These are phyloP conservation scores for Hemerocallis citrina DNA, from an alignment of 106 monocot genomes.

Conservation along the genomic window DNA sequence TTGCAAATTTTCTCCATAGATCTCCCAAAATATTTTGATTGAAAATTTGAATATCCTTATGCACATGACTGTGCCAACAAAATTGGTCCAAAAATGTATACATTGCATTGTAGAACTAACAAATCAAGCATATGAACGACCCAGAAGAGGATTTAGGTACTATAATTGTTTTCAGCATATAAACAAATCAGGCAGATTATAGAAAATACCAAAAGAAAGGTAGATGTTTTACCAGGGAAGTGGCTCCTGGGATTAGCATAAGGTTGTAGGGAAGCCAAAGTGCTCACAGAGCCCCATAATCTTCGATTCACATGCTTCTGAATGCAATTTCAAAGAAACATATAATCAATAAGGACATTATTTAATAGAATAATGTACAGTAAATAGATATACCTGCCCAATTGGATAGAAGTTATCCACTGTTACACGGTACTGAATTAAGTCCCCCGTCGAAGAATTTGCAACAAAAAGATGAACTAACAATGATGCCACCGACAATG, in stretches of 20 bases:
- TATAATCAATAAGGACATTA: neutral
- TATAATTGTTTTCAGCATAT: neutral
- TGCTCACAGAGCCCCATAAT: slow-evolving; percentile 62
- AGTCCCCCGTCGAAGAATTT: slow-evolving; percentile 40
- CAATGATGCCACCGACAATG: slow-evolving; percentile 43
- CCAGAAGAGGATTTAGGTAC: neutral
- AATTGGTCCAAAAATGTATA: too few relatives aligned
- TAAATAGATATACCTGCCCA: slow-evolving; percentile 20
- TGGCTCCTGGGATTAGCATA: slow-evolving; percentile 43
- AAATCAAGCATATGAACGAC: too few relatives aligned
- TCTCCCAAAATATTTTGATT: neutral
- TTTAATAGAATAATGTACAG: neutral
- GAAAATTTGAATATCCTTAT: neutral
- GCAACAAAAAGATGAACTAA: slow-evolving; percentile 53
- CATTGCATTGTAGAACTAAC: too few relatives aligned
- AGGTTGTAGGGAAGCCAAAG: slow-evolving; percentile 57
- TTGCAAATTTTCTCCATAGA: too few relatives aligned
- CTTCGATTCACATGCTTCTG: slow-evolving; percentile 33
- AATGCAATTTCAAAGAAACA: slow-evolving; percentile 7
- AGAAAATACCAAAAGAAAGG: neutral
- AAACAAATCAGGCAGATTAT: neutral
- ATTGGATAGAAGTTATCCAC: slow-evolving; percentile 29
- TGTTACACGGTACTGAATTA: slow-evolving; percentile 21
- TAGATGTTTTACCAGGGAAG: slow-evolving; percentile 62
- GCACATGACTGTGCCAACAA: too few relatives aligned